phyloP scores from a whole-genome alignment of 83 land plant genomes.

The Picea abies region DNA sequence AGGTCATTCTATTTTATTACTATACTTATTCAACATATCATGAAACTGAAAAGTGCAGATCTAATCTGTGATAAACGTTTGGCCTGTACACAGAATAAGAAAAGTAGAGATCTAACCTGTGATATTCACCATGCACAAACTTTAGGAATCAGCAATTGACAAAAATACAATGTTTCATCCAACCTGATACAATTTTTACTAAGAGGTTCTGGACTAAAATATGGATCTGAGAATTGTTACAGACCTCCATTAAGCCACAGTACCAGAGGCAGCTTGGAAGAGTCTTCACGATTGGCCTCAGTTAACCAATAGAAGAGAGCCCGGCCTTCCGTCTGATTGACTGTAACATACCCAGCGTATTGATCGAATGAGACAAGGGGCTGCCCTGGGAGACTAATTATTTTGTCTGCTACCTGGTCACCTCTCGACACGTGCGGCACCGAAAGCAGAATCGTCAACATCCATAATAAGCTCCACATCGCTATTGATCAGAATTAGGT shows the following conservation, averaged over 20 bases:
- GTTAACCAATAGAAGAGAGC: constrained; percentile 57
- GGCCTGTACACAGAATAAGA: neutral
- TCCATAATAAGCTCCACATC: neutral
- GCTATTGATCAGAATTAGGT: too few relatives aligned
- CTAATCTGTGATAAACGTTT: neutral
- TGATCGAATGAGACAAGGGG: constrained; percentile 32
- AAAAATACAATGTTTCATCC: neutral
- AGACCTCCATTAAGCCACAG: constrained; percentile 54
- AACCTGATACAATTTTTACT: neutral
- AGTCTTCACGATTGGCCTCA: constrained; percentile 17
- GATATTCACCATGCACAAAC: neutral
- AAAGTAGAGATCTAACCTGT: neutral
- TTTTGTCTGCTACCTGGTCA: constrained; percentile 26
- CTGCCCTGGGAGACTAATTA: constrained; percentile 40
- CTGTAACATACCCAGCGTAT: constrained; percentile 51
- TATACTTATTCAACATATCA: too few relatives aligned
- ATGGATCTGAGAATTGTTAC: neutral
- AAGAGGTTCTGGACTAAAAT: neutral
- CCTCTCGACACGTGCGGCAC: neutral
- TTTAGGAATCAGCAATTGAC: neutral
- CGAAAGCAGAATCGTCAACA: neutral
- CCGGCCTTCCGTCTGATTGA: constrained; percentile 36
- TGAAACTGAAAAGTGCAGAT: neutral
- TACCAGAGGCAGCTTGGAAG: constrained; percentile 37
- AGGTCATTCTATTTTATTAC: too few relatives aligned